phyloP scores from a whole-genome alignment of 78 protist species.

The Mantamonas sphyraenae region DNA sequence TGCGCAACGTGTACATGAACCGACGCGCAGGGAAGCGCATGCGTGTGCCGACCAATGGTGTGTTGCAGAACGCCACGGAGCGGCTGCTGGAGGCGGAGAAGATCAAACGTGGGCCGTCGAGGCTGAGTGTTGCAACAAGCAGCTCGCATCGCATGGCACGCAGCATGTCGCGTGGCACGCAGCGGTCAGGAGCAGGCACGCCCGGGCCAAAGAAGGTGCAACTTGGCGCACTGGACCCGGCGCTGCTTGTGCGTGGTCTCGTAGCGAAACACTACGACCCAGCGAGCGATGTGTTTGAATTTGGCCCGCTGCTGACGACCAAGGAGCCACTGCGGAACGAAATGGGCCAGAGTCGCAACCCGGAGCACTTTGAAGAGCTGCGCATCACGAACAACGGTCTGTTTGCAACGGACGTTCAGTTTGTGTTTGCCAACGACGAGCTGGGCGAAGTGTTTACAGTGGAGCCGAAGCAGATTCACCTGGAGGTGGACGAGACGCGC shows the following conservation, averaged over 20 bases:
- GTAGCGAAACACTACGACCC: too few species aligned
- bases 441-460: conserved; percentile 1
- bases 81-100: too few species aligned
- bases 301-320: conserved; percentile 57
- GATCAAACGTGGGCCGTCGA: too few species aligned
- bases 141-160: not conserved
- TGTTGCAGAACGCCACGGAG: too few species aligned
- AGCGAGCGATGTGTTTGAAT: conserved; percentile 35
- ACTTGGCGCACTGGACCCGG: not conserved
- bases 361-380: conserved; percentile 9
- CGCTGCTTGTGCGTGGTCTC: conserved; percentile 3
- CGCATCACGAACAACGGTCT: conserved; percentile 15
- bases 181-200: too few species aligned
- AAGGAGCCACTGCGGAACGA: not conserved
- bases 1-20: too few species aligned
- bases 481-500: conserved; percentile 29
- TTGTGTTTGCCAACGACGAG: not conserved
- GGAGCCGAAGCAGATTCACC: not conserved
- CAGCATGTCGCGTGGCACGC: too few species aligned
- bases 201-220: not conserved
- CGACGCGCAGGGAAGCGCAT: too few species aligned
- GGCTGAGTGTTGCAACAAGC: not conserved
- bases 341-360: not conserved
- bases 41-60: too few species aligned
- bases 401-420: not conserved